A percentile compares a stretch with the other conserved stretches of the same genome.
These are phyloP conservation scores for Fusarium annulatum DNA, from an alignment of 2,329 filamentous ascomycete species.

Conservation along the genomic window DNA sequence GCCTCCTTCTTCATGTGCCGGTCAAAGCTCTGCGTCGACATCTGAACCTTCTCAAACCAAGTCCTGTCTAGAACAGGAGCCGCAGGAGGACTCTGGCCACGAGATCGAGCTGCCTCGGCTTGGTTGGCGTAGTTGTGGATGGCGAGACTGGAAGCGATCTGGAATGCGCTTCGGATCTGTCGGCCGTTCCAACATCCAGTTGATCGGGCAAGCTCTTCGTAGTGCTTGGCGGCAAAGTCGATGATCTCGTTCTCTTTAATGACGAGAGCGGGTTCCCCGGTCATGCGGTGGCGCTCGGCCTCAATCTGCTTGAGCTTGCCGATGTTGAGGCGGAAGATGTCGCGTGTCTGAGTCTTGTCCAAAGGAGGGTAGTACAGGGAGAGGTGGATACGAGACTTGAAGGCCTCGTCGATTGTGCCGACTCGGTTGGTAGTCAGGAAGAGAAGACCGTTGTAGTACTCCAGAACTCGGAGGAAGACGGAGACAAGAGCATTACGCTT, in stretches of 20 bases:
- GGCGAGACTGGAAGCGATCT: slow-evolving; percentile 52
- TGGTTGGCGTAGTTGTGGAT: slow-evolving; percentile 50
- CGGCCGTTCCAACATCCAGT: slow-evolving; percentile 52
- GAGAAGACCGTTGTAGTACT: slow-evolving; percentile 60
- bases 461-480: slow-evolving; percentile 59
- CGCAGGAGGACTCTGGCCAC: slow-evolving; percentile 49
- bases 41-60: slow-evolving; percentile 56
- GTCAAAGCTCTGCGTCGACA: slow-evolving; percentile 57
- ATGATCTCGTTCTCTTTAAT: slow-evolving; percentile 52
- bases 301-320: slow-evolving; percentile 52
- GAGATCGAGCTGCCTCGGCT: slow-evolving; percentile 45
- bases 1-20: slow-evolving; percentile 55
- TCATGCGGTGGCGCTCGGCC: slow-evolving; percentile 49
- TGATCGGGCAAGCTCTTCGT: slow-evolving; percentile 43
- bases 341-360: slow-evolving; percentile 51
- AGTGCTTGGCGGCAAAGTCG: slow-evolving; percentile 52
- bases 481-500: slow-evolving; percentile 53
- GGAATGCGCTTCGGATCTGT: slow-evolving; percentile 53
- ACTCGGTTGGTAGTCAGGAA: slow-evolving; percentile 64
- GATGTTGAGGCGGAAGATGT: slow-evolving; percentile 57
- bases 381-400: slow-evolving; percentile 60
- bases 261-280: slow-evolving; percentile 49
- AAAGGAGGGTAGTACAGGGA: slow-evolving; percentile 57
- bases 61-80: slow-evolving; percentile 52
- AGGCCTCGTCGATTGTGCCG: slow-evolving; percentile 61